phyloP scores from a whole-genome alignment of 1,284 basidiomycete genomes.

The Mycena citricolor region DNA sequence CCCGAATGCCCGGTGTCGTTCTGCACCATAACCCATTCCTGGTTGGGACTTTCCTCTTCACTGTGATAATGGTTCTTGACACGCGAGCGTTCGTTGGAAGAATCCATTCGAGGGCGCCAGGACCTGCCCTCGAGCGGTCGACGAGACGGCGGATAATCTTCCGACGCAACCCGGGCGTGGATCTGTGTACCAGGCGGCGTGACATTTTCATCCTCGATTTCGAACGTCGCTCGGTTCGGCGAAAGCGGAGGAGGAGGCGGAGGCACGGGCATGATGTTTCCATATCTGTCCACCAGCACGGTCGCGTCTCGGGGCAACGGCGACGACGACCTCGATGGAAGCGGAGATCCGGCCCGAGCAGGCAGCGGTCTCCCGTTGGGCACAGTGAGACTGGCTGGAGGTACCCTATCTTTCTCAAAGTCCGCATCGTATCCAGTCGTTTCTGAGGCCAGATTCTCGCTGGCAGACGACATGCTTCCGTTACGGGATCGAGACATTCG shows the following conservation, averaged over 20 bases:
- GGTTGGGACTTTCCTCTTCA: no score
- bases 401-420: constrained; percentile 56
- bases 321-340: constrained; percentile 29
- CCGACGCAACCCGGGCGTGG: constrained; percentile 50
- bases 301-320: constrained; percentile 21
- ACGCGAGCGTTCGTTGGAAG: no score
- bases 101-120: no score
- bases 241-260: constrained; percentile 44
- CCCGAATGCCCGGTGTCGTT: no score
- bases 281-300: constrained; percentile 32
- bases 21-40: no score
- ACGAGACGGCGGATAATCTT: no score
- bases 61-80: no score
- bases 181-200: constrained; percentile 31
- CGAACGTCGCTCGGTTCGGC: constrained; percentile 44
- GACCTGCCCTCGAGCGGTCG: no score
- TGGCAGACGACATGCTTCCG: constrained; percentile 67
- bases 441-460: constrained; percentile 56
- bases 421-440: constrained; percentile 67
- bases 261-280: constrained; percentile 29
- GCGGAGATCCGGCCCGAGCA: constrained; percentile 41
- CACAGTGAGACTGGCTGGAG: constrained; percentile 42
- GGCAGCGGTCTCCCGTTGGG: constrained; percentile 40
- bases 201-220: constrained; percentile 40
- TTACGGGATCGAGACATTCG: constrained; percentile 56